These are phyloP conservation scores for Zygotorulaspora florentina DNA, from an alignment of 805 yeast genomes.

Conservation along the genomic window DNA sequence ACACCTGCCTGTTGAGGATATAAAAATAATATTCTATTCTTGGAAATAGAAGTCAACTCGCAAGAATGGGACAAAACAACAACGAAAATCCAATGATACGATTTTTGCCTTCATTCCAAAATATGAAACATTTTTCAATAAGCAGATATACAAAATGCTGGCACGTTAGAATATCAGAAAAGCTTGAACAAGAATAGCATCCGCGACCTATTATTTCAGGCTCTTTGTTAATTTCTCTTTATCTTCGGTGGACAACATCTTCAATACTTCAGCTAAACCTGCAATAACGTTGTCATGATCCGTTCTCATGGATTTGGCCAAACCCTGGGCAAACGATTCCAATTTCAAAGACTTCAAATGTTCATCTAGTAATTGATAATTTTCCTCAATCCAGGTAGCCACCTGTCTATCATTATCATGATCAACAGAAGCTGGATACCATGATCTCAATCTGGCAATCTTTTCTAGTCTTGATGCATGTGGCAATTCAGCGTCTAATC, in stretches of 20 bases:
- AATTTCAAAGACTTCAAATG: constrained; percentile 59
- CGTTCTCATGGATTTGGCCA: constrained; percentile 55
- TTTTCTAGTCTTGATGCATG: constrained; percentile 69
- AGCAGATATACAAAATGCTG: neutral
- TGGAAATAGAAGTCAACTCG: neutral
- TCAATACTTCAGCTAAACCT: constrained; percentile 52
- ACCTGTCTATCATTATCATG: constrained; percentile 71
- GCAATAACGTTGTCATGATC: constrained; percentile 51
- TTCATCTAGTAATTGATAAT: constrained; percentile 58
- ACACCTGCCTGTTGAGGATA: too few relatives aligned
- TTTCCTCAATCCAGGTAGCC: constrained; percentile 80
- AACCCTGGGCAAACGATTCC: constrained; percentile 61
- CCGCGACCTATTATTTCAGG: constrained; percentile 24
- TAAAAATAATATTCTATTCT: neutral
- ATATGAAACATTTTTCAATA: neutral
- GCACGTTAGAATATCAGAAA: constrained; percentile 5
- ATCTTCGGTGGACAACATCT: constrained; percentile 51
- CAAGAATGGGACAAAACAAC: constrained; percentile 8
- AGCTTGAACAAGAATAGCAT: too few relatives aligned
- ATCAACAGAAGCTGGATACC: constrained; percentile 72
- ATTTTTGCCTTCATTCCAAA: neutral
- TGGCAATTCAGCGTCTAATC: constrained; percentile 61
- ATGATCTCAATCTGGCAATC: constrained; percentile 80
- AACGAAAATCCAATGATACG: constrained; percentile 7
- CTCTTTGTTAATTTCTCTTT: constrained; percentile 42